Evolutionary conservation across 768 basidiomycete species (phyloP).

Genomic region (Pulveroboletus ravenelii): DNA sequence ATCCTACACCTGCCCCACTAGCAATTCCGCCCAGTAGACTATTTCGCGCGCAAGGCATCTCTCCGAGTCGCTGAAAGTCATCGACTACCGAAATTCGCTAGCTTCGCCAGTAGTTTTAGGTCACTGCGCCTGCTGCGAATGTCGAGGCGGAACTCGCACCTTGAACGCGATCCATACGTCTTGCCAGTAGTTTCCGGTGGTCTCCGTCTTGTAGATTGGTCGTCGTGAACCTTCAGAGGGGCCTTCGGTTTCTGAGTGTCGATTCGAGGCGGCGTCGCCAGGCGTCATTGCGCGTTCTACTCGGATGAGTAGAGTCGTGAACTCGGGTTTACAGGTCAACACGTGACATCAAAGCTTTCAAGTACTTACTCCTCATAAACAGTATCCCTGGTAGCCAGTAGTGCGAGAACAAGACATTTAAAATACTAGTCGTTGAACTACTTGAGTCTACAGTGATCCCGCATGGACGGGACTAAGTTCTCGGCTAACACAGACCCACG

Average conservation of each 20-base stretch:
- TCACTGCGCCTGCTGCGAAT: neutral
- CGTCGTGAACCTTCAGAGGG: slow-evolving; percentile 11
- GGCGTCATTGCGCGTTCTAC: slow-evolving; percentile 10
- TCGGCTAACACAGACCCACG: neutral
- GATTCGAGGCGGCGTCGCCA: neutral
- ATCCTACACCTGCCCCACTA: slow-evolving; percentile 72
- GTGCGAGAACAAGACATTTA: neutral
- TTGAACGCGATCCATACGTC: slow-evolving; percentile 29
- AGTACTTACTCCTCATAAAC: too few relatives aligned
- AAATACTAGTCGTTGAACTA: neutral
- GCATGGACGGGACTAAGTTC: too few relatives aligned
- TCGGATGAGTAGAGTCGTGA: neutral
- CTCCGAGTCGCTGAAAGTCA: slow-evolving; percentile 57
- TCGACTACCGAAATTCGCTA: slow-evolving; percentile 45
- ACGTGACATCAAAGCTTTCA: neutral
- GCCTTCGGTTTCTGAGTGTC: slow-evolving; percentile 1
- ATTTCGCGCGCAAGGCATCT: slow-evolving; percentile 74
- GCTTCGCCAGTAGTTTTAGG: slow-evolving; percentile 29
- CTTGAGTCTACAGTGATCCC: too few relatives aligned
- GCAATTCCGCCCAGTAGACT: slow-evolving; percentile 75
- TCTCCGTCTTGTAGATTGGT: slow-evolving; percentile 28
- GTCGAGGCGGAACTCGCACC: slow-evolving; percentile 15
- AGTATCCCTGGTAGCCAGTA: neutral
- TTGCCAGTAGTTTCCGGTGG: slow-evolving; percentile 31
- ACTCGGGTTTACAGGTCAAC: neutral